Evolutionary conservation across 148 eudicot genomes (phyloP).

Genomic region (Fallopia convolvulus): DNA sequence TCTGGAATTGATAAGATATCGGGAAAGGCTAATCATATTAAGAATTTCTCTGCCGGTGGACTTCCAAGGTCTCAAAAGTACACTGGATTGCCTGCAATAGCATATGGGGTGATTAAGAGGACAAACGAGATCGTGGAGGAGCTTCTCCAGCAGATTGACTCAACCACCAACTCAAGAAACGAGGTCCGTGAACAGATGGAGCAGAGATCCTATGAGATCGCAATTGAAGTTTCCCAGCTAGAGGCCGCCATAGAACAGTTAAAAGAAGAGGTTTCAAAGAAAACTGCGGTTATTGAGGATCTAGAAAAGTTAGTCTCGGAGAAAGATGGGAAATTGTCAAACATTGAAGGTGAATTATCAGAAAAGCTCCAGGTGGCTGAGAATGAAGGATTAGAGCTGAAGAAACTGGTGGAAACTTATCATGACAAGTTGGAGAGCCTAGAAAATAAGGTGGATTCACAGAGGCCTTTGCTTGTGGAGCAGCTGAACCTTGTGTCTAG

Average conservation of each 20-base stretch:
- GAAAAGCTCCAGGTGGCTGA: slow-evolving; percentile 44
- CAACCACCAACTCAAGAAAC: slow-evolving; percentile 47
- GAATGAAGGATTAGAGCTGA: slow-evolving; percentile 45
- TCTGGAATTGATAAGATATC: slow-evolving; percentile 86
- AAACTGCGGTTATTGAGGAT: slow-evolving; percentile 37
- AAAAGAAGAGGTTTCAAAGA: slow-evolving; percentile 60
- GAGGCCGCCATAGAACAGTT: slow-evolving; percentile 72
- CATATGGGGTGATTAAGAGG: slow-evolving; percentile 86
- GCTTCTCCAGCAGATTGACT: slow-evolving; percentile 60
- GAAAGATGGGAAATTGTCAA: slow-evolving; percentile 46
- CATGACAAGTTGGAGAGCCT: slow-evolving; percentile 40
- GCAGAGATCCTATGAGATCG: slow-evolving; percentile 89
- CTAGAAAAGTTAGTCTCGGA: slow-evolving; percentile 50
- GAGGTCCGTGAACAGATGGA: slow-evolving; percentile 75
- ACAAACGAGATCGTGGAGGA: slow-evolving; percentile 93
- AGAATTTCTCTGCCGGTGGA: slow-evolving; percentile 57
- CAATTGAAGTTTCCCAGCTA: slow-evolving; percentile 90
- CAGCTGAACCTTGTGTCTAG: slow-evolving; percentile 58
- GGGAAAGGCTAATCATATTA: slow-evolving; percentile 58
- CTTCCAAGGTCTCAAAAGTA: slow-evolving; percentile 88
- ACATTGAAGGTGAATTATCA: slow-evolving; percentile 39
- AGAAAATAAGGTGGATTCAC: slow-evolving; percentile 50
- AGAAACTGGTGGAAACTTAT: slow-evolving; percentile 42
- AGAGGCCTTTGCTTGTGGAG: slow-evolving; percentile 65
- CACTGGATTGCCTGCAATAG: slow-evolving; percentile 76